Base-by-base conservation (phyloP, 805 yeast species). In the Wickerhamomyces ciferrii region DNA sequence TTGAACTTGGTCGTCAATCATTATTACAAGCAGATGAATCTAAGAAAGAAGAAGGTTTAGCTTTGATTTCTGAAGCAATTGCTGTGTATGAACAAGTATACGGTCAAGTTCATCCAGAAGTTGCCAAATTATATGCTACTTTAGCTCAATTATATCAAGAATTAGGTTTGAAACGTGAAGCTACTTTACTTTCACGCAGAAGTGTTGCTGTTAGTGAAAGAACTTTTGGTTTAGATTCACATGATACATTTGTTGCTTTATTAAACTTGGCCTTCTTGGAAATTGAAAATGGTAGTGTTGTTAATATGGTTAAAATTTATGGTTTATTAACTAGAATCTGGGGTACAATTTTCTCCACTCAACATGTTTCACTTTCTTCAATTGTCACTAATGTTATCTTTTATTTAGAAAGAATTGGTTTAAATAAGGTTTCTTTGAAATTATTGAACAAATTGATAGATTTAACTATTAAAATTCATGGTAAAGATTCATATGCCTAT, bases 81-180 rank as follows among this genome's bases (percentile, higher is more conserved):
- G 68, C 84, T 9, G 73, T 89, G 45, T 79, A 80, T 52, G 96
- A 90, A 62, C 96, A 89, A 60, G 80, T 88, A 27, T 87, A 87
- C 56, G 97, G 98, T 27, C 62, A 74, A 24, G 75, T 92, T 27
- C 94, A 91, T 58, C 76, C 84, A 9, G 89, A 84, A 54, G 86
- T 91, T 25, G 89, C 92, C 14, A 77, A 77, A 43, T 81, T 82
- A 32, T 84, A 84, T 59, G 68, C 81, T 38, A 70, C 78, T 10
- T 70, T 89, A 41, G 84, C 95, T 14, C 81, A 82, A 50, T 64
- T 81, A 18, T 87, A 80, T 67, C 74, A 79, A 48, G 89, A 83
- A 48, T 61, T 79, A 40, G 80, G 81, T 15, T 67, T 76, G 55
- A 61, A 68, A 19, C 68, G 70, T 21, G 82, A 79, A 53, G 90